These are phyloP conservation scores for Pleurotus tuber-regium DNA, from an alignment of 768 basidiomycete genomes.

Conservation along the genomic window DNA sequence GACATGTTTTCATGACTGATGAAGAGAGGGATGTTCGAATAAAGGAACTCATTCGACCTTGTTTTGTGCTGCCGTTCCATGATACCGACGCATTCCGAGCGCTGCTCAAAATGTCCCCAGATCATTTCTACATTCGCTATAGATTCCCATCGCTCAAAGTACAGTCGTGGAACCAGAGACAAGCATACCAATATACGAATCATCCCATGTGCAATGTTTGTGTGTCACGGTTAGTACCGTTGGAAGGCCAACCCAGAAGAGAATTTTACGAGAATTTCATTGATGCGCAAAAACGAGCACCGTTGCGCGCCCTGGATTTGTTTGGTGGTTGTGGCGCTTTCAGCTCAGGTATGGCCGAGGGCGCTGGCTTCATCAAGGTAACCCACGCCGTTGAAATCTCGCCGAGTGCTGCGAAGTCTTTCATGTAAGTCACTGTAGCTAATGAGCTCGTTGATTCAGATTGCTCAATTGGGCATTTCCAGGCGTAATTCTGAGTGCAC, in stretches of 20 bases:
- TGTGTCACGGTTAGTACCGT: constrained; percentile 18
- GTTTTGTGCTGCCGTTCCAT: constrained; percentile 42
- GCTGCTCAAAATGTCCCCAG: constrained; percentile 46
- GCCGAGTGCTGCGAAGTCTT: constrained; percentile 71
- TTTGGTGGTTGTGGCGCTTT: constrained; percentile 64
- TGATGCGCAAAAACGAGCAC: constrained; percentile 19
- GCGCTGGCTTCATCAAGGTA: constrained; percentile 51
- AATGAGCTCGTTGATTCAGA: no score
- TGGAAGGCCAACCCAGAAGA: constrained; percentile 27
- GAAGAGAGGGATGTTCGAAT: constrained; percentile 32
- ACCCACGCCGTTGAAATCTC: constrained; percentile 70
- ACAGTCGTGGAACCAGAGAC: constrained; percentile 34
- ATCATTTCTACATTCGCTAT: constrained; percentile 59
- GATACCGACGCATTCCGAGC: constrained; percentile 25
- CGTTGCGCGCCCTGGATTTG: constrained; percentile 38
- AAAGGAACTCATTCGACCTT: constrained; percentile 42
- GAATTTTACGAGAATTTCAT: constrained; percentile 33
- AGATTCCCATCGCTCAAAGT: constrained; percentile 41
- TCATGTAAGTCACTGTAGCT: constrained; percentile 43
- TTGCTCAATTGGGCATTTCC: no score
- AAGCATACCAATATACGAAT: constrained; percentile 28
- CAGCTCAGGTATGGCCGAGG: constrained; percentile 52
- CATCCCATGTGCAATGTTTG: constrained; percentile 50
- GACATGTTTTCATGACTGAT: constrained; percentile 60
- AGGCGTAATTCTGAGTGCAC: constrained; percentile 54